Conservation (phyloP, 306 rosid species). For the Pyrus bretschneideri region DNA sequence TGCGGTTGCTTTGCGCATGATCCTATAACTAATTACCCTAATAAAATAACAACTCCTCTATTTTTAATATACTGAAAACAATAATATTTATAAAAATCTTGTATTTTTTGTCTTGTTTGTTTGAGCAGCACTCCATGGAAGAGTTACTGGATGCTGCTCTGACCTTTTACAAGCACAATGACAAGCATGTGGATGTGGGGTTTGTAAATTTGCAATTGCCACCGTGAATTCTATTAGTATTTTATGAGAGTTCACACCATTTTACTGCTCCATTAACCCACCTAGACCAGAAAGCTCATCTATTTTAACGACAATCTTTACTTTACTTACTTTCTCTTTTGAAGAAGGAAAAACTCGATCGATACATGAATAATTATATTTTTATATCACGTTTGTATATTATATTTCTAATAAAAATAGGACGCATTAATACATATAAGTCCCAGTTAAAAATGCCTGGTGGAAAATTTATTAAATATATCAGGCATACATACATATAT, state of each 20-base stretch:
- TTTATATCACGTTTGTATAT: too few species aligned
- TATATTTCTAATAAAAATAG: too few species aligned
- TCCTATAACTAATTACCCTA: slow-evolving; percentile 36
- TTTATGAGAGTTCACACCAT: neutral
- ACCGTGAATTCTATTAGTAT: neutral
- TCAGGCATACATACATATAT: too few species aligned
- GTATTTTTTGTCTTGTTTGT: neutral
- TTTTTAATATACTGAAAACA: neutral
- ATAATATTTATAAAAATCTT: neutral
- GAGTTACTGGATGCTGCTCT: slow-evolving; percentile 1
- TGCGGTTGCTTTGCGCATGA: slow-evolving; percentile 55
- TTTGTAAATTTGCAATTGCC: neutral
- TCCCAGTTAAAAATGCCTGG: too few species aligned
- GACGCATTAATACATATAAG: too few species aligned
- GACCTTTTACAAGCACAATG: slow-evolving; percentile 12
- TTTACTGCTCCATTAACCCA: neutral
- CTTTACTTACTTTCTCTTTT: too few species aligned
- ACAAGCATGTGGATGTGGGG: neutral
- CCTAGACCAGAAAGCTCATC: neutral
- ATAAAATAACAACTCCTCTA: neutral
- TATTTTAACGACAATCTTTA: neutral
- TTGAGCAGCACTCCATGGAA: neutral
- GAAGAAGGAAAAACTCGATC: too few species aligned
- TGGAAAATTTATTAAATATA: too few species aligned
- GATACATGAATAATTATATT: too few species aligned